These are phyloP conservation scores for Serpula lacrymans DNA, from an alignment of 768 basidiomycete species.

Conservation along the genomic window DNA sequence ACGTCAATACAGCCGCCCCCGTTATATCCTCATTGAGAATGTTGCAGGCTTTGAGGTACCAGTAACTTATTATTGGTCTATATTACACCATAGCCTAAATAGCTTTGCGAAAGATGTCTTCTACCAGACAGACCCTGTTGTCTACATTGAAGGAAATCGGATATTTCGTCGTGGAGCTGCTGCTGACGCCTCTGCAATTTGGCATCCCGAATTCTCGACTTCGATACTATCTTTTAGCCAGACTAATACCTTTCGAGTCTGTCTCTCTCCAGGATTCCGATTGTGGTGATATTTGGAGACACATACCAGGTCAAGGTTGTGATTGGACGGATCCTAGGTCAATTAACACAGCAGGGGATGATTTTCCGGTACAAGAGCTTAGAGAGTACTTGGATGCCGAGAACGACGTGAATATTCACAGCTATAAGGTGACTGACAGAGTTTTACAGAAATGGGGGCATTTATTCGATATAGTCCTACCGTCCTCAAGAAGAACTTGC, in stretches of 20 bases:
- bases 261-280: constrained; percentile 13
- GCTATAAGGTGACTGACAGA: constrained; percentile 51
- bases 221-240: constrained; percentile 78
- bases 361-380: constrained; percentile 4
- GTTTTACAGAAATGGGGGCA: constrained; percentile 73
- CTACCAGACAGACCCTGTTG: constrained; percentile 55
- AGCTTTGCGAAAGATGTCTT: constrained; percentile 48
- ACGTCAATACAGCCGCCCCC: constrained; percentile 43
- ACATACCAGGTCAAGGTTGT: constrained; percentile 48
- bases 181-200: constrained; percentile 75
- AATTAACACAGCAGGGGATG: neutral
- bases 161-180: constrained; percentile 57
- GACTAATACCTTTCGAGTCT: constrained; percentile 40
- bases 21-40: constrained; percentile 68
- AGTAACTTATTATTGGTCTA: constrained; percentile 8
- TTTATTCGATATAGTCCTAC: constrained; percentile 75
- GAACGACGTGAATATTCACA: constrained; percentile 14
- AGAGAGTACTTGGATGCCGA: constrained; percentile 11
- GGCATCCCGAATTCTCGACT: constrained; percentile 80
- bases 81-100: constrained; percentile 6
- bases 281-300: constrained; percentile 37
- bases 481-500: constrained; percentile 59
- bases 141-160: constrained; percentile 49
- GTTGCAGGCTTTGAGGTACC: constrained; percentile 81
- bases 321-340: constrained; percentile 42